Conservation (phyloP, 2,329 filamentous ascomycete genomes). For the Colletotrichum liriopes region DNA sequence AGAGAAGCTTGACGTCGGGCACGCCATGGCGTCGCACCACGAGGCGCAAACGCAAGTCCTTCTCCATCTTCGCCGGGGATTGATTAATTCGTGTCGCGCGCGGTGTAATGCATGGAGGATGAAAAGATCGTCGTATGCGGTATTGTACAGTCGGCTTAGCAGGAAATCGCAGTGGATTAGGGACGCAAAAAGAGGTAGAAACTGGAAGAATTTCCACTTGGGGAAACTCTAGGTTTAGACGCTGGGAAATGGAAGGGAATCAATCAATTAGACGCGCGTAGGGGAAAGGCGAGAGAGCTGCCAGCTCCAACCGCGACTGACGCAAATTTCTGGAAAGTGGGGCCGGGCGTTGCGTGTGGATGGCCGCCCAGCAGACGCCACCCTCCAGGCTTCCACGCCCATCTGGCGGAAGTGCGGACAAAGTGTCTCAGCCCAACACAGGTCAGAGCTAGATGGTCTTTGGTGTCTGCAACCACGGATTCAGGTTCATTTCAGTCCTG, state of each 20-base stretch:
- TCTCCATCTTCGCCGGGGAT: constrained; percentile 45
- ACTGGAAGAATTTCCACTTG: neutral
- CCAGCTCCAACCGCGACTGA: constrained; percentile 39
- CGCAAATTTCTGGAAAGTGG: constrained; percentile 41
- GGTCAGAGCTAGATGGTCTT: neutral
- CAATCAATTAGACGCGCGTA: constrained; percentile 21
- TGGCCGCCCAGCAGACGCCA: neutral
- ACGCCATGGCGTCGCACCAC: constrained; percentile 81
- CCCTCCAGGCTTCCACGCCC: neutral
- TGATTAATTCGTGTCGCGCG: neutral
- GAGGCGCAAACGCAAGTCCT: constrained; percentile 79
- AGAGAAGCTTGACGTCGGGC: constrained; percentile 80
- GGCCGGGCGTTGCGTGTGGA: constrained; percentile 19
- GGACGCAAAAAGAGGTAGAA: neutral
- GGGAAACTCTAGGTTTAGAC: neutral
- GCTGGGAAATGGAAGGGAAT: neutral
- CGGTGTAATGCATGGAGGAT: neutral
- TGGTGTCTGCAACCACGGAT: neutral
- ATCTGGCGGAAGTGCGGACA: neutral
- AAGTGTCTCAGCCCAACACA: neutral
- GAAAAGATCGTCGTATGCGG: neutral
- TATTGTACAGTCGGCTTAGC: neutral
- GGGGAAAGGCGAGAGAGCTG: constrained; percentile 11
- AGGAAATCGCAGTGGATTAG: neutral
- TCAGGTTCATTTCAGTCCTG: neutral